Base-by-base conservation (phyloP, 139 green algal species). In the Tetraselmis chui region DNA sequence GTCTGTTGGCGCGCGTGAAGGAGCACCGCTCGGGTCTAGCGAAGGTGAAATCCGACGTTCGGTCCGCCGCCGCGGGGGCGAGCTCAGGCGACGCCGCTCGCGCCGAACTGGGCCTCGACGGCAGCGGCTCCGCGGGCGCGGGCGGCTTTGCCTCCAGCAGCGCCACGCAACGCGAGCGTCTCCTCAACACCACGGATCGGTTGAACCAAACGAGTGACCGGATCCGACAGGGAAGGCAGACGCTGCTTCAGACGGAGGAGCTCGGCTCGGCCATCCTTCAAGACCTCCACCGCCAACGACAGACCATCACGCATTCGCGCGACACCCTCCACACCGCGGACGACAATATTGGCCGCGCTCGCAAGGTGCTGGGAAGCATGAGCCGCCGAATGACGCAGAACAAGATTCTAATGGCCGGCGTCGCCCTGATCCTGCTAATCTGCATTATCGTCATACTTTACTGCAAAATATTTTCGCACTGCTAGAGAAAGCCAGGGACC, bases 201-300 rank as follows among this genome's bases (percentile, higher is more conserved):
- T 80, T 97, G 82, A 88, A 93, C 84, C 93, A 94, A 67, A 94
- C 90, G 1, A 85, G 82, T 26, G 89, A 97, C 31, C 84, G 91
- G 78, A 92, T 98, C 59, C 79, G 91, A 59, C 83, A 93, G 75
- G 93, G 94, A 59, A 90, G 93, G 80, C 87, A 95, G 86, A 89
- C 95, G 85, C 86, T 98, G 79, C 78, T 88, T 32, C 90, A 97
- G 84, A 95, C 94, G 25, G 94, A 99, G 94, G 96, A 99, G 83
- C 88, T 98, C 27, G 96, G 96, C 23, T 92, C 94, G 1, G 91
- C 76, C 83, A 98, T 99, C 76, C 85, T 99, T 74, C 82, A 91
- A 67, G 93, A 99, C 89, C 89, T 99, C 32, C 91, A 97, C 58
- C 82, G 91, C 28, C 96, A 99, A 83, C 89, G 96, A 1, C 90